phyloP scores from a whole-genome alignment of 495 filamentous ascomycete species.

The Neurospora intermedia region DNA sequence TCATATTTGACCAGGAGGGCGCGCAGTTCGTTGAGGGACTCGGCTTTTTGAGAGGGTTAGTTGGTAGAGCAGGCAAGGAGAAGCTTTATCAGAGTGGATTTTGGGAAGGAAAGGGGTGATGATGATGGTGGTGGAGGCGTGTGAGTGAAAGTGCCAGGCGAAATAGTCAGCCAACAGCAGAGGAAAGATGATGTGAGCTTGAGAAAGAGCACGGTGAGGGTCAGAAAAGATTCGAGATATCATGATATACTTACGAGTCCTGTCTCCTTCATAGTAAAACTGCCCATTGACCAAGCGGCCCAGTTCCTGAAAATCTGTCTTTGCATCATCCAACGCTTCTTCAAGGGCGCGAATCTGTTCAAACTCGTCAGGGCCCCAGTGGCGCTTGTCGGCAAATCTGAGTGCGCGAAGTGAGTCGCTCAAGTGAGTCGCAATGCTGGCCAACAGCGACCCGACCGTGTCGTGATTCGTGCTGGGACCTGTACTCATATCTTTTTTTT shows the following conservation, averaged over 20 bases:
- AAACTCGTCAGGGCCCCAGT: conserved; percentile 39
- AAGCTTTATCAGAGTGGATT: not conserved
- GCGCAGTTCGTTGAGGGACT: conserved; percentile 33
- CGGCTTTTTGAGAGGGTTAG: conserved; percentile 21
- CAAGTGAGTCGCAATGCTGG: conserved; percentile 34
- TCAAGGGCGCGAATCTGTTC: conserved; percentile 37
- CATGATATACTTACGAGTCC: conserved; percentile 25
- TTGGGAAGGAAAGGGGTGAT: not conserved
- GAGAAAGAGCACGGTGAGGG: not conserved
- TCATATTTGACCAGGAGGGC: conserved; percentile 27
- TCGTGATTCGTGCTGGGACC: conserved; percentile 15
- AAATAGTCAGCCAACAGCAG: not conserved
- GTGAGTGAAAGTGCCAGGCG: not conserved
- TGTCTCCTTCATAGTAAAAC: conserved; percentile 38
- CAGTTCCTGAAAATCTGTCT: conserved; percentile 42
- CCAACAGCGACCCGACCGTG: conserved; percentile 39
- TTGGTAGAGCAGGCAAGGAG: conserved; percentile 3
- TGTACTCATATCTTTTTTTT: conserved; percentile 4
- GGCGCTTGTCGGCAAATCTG: conserved; percentile 40
- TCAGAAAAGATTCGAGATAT: not conserved
- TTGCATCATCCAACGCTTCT: conserved; percentile 38
- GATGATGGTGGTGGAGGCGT: not conserved
- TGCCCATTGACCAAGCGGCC: conserved; percentile 33
- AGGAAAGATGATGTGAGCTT: not conserved
- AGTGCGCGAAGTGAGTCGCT: conserved; percentile 33